Percentiles rank a stretch among this genome's conserved stretches.
phyloP scores from a whole-genome alignment of 257 asterid genomes.

The Striga asiatica region DNA sequence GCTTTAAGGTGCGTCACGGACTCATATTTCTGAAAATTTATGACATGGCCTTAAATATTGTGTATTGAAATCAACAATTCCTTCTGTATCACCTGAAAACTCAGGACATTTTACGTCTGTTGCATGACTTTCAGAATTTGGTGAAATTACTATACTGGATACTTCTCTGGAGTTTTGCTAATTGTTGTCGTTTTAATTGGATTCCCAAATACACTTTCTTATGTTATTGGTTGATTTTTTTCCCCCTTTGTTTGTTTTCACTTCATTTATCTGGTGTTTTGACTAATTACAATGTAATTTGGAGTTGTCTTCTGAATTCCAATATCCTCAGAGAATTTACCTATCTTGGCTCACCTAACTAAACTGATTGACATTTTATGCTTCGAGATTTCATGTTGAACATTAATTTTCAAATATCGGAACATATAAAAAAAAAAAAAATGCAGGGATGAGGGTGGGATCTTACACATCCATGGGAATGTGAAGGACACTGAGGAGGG shows the following conservation, averaged over 20 bases:
- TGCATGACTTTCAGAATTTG: no score
- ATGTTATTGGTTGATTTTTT: no score
- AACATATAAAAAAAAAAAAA: background rate
- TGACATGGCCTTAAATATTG: background rate
- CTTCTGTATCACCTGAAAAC: background rate
- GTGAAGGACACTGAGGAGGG: conserved; percentile 77
- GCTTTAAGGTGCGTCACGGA: conserved; percentile 50
- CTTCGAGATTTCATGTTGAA: background rate
- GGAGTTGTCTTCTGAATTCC: background rate
- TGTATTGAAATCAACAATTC: background rate
- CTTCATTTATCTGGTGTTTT: background rate
- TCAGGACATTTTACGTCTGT: no score
- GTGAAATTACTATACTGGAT: no score
- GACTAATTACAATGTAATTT: background rate
- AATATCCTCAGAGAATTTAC: background rate
- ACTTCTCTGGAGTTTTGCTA: no score
- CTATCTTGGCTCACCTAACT: background rate
- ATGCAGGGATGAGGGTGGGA: conserved; percentile 74
- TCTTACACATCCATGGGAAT: conserved; percentile 71
- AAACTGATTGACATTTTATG: background rate
- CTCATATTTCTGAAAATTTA: background rate
- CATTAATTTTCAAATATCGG: background rate
- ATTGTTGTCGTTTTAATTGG: no score
- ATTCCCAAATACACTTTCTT: no score
- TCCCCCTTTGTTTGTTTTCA: no score